Conservation (phyloP, 2,329 filamentous ascomycete genomes). For the Escovopsis sp. region DNA sequence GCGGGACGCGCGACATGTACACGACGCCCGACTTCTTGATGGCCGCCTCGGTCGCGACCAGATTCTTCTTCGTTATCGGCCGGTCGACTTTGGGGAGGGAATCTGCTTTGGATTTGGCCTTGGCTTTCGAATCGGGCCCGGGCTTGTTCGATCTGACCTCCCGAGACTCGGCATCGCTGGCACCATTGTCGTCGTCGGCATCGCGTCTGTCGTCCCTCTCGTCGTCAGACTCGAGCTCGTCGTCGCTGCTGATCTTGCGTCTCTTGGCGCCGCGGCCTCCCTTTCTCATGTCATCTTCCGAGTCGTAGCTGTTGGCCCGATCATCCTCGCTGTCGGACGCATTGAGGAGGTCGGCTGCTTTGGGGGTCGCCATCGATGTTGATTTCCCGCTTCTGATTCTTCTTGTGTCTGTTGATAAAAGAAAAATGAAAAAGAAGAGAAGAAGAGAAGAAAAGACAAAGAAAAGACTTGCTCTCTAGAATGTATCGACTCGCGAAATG, state of each 20-base stretch:
- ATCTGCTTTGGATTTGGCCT: constrained; percentile 17
- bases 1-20: constrained; percentile 71
- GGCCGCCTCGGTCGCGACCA: constrained; percentile 47
- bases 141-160: not conserved
- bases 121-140: constrained; percentile 5
- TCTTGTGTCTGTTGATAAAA: not conserved
- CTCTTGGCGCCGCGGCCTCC: constrained; percentile 49
- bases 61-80: constrained; percentile 50
- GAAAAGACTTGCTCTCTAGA: not conserved
- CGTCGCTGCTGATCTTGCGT: constrained; percentile 37
- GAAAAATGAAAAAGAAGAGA: too few relatives aligned
- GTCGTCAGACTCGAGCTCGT: constrained; percentile 21
- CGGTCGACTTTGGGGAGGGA: constrained; percentile 34
- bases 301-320: constrained; percentile 46
- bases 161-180: constrained; percentile 7
- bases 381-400: not conserved
- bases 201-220: constrained; percentile 18
- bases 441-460: too few relatives aligned
- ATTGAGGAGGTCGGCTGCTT: constrained; percentile 59
- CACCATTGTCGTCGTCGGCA: constrained; percentile 11
- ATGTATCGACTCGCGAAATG: not conserved
- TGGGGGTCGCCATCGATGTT: constrained; percentile 46
- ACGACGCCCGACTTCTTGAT: constrained; percentile 64
- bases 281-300: constrained; percentile 54
- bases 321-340: constrained; percentile 44